Conservation (phyloP, 495 filamentous ascomycete species). For the Penicillium chermesinum region DNA sequence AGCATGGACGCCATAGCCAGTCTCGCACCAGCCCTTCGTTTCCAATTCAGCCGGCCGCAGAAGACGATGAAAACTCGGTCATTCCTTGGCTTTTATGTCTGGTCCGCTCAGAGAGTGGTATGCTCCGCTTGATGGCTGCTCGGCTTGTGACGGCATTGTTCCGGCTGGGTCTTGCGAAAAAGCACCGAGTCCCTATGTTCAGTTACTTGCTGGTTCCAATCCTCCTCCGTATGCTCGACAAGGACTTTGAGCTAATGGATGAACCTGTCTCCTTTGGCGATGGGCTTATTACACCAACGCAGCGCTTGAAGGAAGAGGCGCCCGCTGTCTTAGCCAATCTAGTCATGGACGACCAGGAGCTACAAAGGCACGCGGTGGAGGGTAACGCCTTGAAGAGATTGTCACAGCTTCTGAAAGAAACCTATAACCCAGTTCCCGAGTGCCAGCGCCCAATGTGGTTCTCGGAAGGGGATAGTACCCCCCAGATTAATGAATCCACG, state of each 20-base stretch:
- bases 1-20: slow-evolving; percentile 40
- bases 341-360: slow-evolving; percentile 64
- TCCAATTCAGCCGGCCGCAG: slow-evolving; percentile 35
- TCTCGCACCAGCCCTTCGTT: slow-evolving; percentile 34
- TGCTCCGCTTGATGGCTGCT: slow-evolving; percentile 71
- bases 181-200: slow-evolving; percentile 56
- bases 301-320: slow-evolving; percentile 59
- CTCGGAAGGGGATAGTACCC: slow-evolving; percentile 26
- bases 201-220: slow-evolving; percentile 66
- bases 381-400: slow-evolving; percentile 67
- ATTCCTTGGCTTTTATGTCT: slow-evolving; percentile 78
- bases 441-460: slow-evolving; percentile 37
- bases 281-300: slow-evolving; percentile 33
- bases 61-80: slow-evolving; percentile 72
- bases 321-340: slow-evolving; percentile 72
- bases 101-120: slow-evolving; percentile 55
- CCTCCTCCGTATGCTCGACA: slow-evolving; percentile 63
- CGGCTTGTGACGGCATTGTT: slow-evolving; percentile 72
- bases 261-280: slow-evolving; percentile 36
- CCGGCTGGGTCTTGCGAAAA: slow-evolving; percentile 60
- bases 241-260: slow-evolving; percentile 43
- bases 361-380: slow-evolving; percentile 81
- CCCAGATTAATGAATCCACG: slow-evolving; percentile 16
- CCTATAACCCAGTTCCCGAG: slow-evolving; percentile 46
- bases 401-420: slow-evolving; percentile 71